phyloP scores from a whole-genome alignment of 2,329 filamentous ascomycete species.

The Pseudocercospora pini-densiflorae region DNA sequence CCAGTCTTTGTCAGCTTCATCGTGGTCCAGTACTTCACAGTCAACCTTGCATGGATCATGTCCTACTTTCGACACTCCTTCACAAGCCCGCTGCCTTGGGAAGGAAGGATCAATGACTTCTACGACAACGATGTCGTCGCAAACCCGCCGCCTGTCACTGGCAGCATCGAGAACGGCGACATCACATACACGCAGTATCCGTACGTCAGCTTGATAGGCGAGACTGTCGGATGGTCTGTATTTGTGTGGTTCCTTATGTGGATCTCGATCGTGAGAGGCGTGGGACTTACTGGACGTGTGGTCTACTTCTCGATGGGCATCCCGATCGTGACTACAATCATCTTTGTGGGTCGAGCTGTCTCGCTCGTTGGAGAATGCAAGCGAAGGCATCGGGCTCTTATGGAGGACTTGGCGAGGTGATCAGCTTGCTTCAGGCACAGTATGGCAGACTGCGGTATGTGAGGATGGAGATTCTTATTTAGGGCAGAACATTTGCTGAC shows the following conservation, averaged over 20 bases:
- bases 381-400: background rate
- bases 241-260: background rate
- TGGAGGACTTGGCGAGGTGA: background rate
- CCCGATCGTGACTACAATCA: background rate
- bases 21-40: background rate
- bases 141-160: background rate
- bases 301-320: background rate
- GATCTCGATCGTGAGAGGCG: background rate
- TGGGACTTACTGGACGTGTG: background rate
- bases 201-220: background rate
- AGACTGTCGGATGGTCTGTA: background rate
- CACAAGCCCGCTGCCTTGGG: background rate
- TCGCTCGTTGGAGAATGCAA: background rate
- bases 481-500: background rate
- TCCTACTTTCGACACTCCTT: background rate
- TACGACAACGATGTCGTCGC: background rate
- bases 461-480: background rate
- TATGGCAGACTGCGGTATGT: background rate
- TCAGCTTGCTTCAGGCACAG: background rate
- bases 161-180: background rate
- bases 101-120: background rate
- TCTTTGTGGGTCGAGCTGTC: background rate
- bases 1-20: background rate
- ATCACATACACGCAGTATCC: background rate
- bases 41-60: background rate